Percentiles rank a stretch among this genome's conserved stretches.
phyloP scores from a whole-genome alignment of 1,284 basidiomycete species.

The Papiliotrema fonsecae region DNA sequence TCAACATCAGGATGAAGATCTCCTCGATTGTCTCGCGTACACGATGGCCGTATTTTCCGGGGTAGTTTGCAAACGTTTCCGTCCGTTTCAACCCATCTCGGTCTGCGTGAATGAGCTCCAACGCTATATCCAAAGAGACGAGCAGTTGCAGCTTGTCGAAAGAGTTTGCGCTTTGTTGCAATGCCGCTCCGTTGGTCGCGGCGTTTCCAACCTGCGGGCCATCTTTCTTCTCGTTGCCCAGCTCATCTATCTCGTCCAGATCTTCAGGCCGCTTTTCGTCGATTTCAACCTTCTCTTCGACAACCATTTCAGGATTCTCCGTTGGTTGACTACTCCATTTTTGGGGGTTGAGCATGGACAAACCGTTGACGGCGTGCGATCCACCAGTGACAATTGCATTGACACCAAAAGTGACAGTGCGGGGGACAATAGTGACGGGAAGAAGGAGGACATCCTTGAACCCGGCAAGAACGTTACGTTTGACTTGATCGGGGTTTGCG shows the following conservation, averaged over 20 bases:
- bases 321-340: slow-evolving; percentile 57
- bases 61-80: slow-evolving; percentile 82
- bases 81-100: slow-evolving; percentile 86
- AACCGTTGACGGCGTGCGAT: slow-evolving; percentile 73
- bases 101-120: slow-evolving; percentile 87
- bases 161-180: slow-evolving; percentile 17
- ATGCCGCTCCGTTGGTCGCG: background rate
- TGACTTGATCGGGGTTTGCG: slow-evolving; percentile 84
- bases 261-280: slow-evolving; percentile 5
- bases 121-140: slow-evolving; percentile 82
- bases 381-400: slow-evolving; percentile 61
- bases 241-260: slow-evolving; percentile 3
- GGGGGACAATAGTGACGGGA: slow-evolving; percentile 92
- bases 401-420: slow-evolving; percentile 66
- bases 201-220: slow-evolving; percentile 1
- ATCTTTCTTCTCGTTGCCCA: slow-evolving; percentile 12
- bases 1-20: slow-evolving; percentile 77
- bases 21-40: slow-evolving; percentile 89
- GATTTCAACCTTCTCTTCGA: slow-evolving; percentile 48
- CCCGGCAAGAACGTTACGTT: slow-evolving; percentile 84
- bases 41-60: slow-evolving; percentile 71
- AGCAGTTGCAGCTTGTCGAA: slow-evolving; percentile 74
- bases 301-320: slow-evolving; percentile 15
- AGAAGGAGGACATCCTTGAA: slow-evolving; percentile 85
- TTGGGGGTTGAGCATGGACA: slow-evolving; percentile 79